Evolutionary conservation across 2,329 filamentous ascomycete genomes (phyloP).

Genomic region (Diaporthe capsici): DNA sequence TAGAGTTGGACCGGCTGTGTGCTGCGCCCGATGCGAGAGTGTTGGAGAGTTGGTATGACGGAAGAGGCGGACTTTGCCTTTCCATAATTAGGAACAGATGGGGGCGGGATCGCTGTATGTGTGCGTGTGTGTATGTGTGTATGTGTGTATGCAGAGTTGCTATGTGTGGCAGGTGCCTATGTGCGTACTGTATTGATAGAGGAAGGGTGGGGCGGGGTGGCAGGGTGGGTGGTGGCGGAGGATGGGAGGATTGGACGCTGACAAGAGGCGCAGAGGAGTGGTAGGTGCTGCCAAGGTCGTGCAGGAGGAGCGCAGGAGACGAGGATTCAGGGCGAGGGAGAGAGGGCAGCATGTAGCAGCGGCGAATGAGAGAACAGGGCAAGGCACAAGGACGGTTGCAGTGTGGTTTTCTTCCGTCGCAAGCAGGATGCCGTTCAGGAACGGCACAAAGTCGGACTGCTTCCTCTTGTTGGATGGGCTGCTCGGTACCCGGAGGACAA

Average conservation of each 20-base stretch:
- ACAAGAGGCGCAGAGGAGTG: conserved; percentile 20
- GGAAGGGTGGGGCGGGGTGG: not conserved
- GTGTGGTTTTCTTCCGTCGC: conserved; percentile 31
- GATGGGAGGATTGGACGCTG: conserved; percentile 28
- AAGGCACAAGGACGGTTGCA: conserved; percentile 19
- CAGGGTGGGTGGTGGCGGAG: conserved; percentile 25
- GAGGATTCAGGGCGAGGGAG: not conserved
- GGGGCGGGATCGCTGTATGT: not conserved
- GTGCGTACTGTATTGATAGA: not conserved
- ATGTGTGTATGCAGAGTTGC: not conserved
- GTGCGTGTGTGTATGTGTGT: not conserved
- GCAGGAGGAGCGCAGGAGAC: conserved; percentile 3
- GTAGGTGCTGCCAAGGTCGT: conserved; percentile 3
- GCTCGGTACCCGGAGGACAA: conserved; percentile 10
- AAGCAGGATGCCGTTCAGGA: conserved; percentile 29
- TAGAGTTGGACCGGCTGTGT: conserved; percentile 21
- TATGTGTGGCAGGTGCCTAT: not conserved
- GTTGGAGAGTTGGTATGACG: conserved; percentile 9
- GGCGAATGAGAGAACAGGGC: conserved; percentile 4
- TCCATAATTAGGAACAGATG: conserved; percentile 38
- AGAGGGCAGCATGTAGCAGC: not conserved
- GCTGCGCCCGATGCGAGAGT: conserved; percentile 11
- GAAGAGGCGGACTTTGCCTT: conserved; percentile 4
- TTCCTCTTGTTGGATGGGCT: conserved; percentile 2
- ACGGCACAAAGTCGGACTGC: not conserved